phyloP scores from a whole-genome alignment of 345 rosid species.

The Aquilaria malaccensis region DNA sequence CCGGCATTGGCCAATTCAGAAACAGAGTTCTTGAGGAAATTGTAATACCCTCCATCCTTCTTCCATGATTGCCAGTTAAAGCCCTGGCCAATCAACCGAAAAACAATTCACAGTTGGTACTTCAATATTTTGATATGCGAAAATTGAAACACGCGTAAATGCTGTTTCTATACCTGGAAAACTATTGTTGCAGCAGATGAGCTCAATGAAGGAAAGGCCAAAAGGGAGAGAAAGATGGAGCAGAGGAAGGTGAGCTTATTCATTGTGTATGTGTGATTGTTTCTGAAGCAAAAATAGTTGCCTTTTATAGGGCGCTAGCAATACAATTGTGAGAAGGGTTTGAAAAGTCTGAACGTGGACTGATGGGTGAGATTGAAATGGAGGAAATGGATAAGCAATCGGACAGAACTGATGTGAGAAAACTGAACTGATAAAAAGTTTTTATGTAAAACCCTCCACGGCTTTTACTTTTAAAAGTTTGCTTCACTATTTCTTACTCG shows the following conservation, averaged over 20 bases:
- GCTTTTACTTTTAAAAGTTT: too few species aligned
- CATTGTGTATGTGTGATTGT: not conserved
- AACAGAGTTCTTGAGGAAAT: constrained; percentile 43
- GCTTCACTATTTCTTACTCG: too few species aligned
- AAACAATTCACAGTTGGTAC: too few species aligned
- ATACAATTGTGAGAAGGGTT: not conserved
- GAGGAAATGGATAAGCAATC: not conserved
- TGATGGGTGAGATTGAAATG: not conserved
- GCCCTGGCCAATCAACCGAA: constrained; percentile 31
- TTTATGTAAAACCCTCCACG: too few species aligned
- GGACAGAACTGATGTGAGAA: not conserved
- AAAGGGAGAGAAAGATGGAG: not conserved
- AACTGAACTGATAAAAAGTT: too few species aligned
- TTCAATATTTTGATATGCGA: too few species aligned
- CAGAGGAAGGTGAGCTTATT: not conserved
- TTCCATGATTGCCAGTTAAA: constrained; percentile 87
- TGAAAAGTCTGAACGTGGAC: not conserved
- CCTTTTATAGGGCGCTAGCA: not conserved
- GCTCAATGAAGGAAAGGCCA: not conserved
- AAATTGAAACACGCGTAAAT: constrained; percentile 33
- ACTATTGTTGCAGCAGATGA: too few species aligned
- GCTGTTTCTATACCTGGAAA: constrained; percentile 44
- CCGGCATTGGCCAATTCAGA: constrained; percentile 62
- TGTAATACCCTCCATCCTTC: constrained; percentile 76
- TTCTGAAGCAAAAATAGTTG: not conserved